Evolutionary conservation across 1,284 basidiomycete species (phyloP), one percentile per base, ranked within the genome.

Genomic region (Porodaedalea pini): DNA sequence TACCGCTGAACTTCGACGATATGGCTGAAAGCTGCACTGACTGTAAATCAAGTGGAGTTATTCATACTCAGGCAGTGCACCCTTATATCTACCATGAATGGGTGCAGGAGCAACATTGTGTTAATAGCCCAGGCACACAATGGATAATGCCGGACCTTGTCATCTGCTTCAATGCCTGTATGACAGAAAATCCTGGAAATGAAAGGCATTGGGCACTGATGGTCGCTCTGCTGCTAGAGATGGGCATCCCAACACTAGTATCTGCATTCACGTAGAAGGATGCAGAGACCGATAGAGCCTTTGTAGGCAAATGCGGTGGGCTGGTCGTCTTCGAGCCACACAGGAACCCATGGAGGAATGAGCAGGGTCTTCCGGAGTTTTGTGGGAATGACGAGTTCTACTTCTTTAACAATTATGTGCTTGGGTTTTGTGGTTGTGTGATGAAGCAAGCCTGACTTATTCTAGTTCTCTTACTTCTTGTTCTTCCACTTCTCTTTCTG

Each of bases 321-420:
- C 2, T 19, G 10, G 31, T 53, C 37, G 51, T 11, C 15, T 29
- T 39, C 15, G 40, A 41, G 13, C 51, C 41, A 21, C 51, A 40
- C 17, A 23, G 32, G 13, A 53, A 53, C 17, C 51, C 51, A 10
- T 53, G 51, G 51, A 53, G 39, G 51, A 53, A 53, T 25, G 39
- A 43, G 39, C 41, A 34, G 13, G 39, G 25, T 17, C 5, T 45
- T 8, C 39, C 51, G 10, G 51, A 53, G 17, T 45, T 34, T 31
- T 43, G 25, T n/a, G 51, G 51, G 11, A 43, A 32, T 27, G 27
- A 45, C 21, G 51, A 39, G 23, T 53, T 53, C 15, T 23, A 43
- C 4, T 53, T 31, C 39, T 10, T 13, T 25, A 53, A 53, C 25
- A 23, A 39, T 19, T 11, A 17, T 19, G 11, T 53, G 8, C 31